Evolutionary conservation across 805 yeast genomes (phyloP), one percentile per base, ranked within the genome.

Genomic region (Candida ficus): DNA sequence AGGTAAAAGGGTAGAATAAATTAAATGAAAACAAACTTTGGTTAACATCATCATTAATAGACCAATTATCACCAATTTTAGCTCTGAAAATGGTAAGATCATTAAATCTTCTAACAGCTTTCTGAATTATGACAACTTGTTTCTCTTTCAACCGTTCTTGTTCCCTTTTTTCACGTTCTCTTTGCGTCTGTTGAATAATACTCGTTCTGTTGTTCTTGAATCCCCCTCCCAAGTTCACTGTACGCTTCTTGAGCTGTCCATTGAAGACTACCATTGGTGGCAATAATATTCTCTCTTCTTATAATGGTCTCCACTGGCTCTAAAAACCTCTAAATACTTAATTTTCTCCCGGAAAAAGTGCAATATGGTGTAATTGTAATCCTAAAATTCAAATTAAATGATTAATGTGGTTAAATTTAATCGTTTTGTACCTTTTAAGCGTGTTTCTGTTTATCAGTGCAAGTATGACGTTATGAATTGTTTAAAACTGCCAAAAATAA

Each of bases 151-250:
- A 52, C 18, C 85, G 68, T 13, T 64, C 71, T 25, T 64, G 57
- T 42, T 84, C 89, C 42, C 97, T 71, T 44, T 71, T 72, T 43
- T 68, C 71, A 29, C 97, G 68, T 45, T 85, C 88, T 29, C 64
- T 63, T 49, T 76, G 76, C 4, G 95, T 80, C 47, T 75, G 78
- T 43, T 73, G 75, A n/a, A 91, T 61, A 67, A 49, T 71, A 58
- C 41, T 65, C 50, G 44, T 68, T 60, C 58, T 71, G 53, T 45
- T 62, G 39, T 38, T 60, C 60, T 60, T 59, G 43, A 36, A 41
- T 46, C 50, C 69, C 47, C 57, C 82, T 64, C 54, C 91, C 73
- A 50, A 77, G 69, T 66, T 91, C 39, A 73, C 74, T 28, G 83
- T 66, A 39, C 78, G 66, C 46, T 77, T 71, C 38, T 68, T 66